Conservation (phyloP, 1,284 basidiomycete genomes). For the Sutorius eximius region DNA sequence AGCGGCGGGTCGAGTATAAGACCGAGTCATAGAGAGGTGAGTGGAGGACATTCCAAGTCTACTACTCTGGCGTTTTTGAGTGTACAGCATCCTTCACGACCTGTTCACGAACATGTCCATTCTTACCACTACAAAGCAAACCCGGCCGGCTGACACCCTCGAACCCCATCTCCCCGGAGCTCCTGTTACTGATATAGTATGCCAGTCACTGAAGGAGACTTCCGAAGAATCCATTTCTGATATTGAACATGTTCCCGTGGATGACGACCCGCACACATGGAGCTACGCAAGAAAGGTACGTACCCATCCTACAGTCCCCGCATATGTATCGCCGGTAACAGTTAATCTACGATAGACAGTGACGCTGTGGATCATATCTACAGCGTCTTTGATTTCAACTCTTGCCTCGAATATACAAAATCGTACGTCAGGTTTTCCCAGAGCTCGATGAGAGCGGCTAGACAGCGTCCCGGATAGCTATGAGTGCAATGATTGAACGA, state of each 20-base stretch:
- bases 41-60: conserved; percentile 1
- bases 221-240: conserved; percentile 34
- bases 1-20: conserved; percentile 23
- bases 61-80: conserved; percentile 5
- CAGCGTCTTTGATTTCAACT: conserved; percentile 67
- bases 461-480: conserved; percentile 41
- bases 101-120: conserved; percentile 14
- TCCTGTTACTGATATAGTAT: conserved; percentile 2
- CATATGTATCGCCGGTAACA: neutral
- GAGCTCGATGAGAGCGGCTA: conserved; percentile 21
- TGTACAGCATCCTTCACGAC: neutral
- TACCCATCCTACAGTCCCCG: conserved; percentile 21
- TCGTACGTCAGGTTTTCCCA: conserved; percentile 40
- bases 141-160: neutral
- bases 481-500: conserved; percentile 63
- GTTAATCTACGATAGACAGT: conserved; percentile 41
- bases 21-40: conserved; percentile 8
- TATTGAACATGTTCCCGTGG: conserved; percentile 68
- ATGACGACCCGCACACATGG: conserved; percentile 81
- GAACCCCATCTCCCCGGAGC: neutral
- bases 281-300: conserved; percentile 61
- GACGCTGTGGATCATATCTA: conserved; percentile 57
- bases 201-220: neutral
- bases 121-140: conserved; percentile 1
- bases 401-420: conserved; percentile 70